A percentile compares a stretch with the other conserved stretches of the same genome.
These are phyloP conservation scores for Lentinula detonsa DNA, from an alignment of 768 basidiomycete genomes.

Conservation along the genomic window DNA sequence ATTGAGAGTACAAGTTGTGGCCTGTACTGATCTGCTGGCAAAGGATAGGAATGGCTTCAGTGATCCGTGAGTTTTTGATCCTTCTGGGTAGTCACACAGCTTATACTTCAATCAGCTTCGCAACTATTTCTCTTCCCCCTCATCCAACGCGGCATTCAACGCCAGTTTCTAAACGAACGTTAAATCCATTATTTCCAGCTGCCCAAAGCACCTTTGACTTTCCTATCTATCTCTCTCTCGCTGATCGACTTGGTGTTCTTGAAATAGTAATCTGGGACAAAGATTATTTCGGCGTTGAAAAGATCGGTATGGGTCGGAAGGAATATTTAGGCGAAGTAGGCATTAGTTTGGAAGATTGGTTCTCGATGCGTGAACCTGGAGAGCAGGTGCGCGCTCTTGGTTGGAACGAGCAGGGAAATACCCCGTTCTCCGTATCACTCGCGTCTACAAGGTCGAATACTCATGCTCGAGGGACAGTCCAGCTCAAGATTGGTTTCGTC, in stretches of 20 bases:
- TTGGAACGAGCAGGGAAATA: slow-evolving; percentile 63
- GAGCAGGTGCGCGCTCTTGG: slow-evolving; percentile 34
- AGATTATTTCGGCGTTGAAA: slow-evolving; percentile 50
- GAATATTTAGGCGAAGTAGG: slow-evolving; percentile 92
- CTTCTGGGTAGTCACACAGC: neutral
- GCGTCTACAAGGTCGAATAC: slow-evolving; percentile 37
- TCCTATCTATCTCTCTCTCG: slow-evolving; percentile 72
- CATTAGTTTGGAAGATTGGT: slow-evolving; percentile 81
- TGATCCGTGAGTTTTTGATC: slow-evolving; percentile 58
- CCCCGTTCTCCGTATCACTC: slow-evolving; percentile 44
- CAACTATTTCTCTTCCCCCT: slow-evolving; percentile 52
- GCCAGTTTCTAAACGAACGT: slow-evolving; percentile 64
- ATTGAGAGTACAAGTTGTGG: slow-evolving; percentile 62
- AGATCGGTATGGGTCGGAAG: slow-evolving; percentile 39
- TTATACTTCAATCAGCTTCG: slow-evolving; percentile 44
- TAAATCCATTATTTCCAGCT: slow-evolving; percentile 59
- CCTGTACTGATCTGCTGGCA: slow-evolving; percentile 53
- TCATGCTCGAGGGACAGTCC: slow-evolving; percentile 30
- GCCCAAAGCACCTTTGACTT: slow-evolving; percentile 88
- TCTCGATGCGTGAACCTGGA: slow-evolving; percentile 22
- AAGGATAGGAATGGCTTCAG: slow-evolving; percentile 66
- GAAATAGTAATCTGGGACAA: slow-evolving; percentile 94
- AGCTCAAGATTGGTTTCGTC: slow-evolving; percentile 43
- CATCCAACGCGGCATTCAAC: slow-evolving; percentile 56
- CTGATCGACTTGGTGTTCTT: slow-evolving; percentile 64